A percentile compares a stretch with the other conserved stretches of the same genome.
These are phyloP conservation scores for Candida sonorensis DNA, from an alignment of 805 yeast species.

Conservation along the genomic window DNA sequence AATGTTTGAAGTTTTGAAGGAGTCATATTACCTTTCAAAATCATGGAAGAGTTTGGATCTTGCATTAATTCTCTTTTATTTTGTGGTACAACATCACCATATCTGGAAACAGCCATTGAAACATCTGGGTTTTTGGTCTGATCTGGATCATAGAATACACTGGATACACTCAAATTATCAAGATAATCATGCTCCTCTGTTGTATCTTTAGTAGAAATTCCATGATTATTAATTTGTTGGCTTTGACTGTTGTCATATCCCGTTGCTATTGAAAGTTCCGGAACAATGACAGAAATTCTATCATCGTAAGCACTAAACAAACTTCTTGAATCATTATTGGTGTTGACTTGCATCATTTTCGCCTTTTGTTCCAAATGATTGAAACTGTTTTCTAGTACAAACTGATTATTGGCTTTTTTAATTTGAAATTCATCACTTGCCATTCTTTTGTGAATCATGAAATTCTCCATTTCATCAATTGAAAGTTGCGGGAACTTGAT, in stretches of 20 bases:
- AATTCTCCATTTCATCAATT: conserved; percentile 22
- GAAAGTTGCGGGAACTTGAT: conserved; percentile 16
- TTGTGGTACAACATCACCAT: conserved; percentile 16
- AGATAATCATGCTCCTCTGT: not conserved
- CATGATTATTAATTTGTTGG: no score
- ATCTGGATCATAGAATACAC: not conserved
- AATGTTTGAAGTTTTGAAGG: conserved; percentile 2
- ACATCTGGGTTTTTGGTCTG: not conserved
- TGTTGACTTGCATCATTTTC: conserved; percentile 10
- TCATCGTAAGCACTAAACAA: conserved; percentile 9
- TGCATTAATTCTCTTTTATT: conserved; percentile 8
- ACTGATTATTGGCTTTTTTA: conserved; percentile 19
- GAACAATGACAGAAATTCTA: conserved; percentile 16
- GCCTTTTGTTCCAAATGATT: conserved; percentile 20
- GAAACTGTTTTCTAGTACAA: conserved; percentile 9
- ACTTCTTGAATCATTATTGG: conserved; percentile 9
- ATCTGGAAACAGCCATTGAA: conserved; percentile 5
- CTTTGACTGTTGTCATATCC: conserved; percentile 10
- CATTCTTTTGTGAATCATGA: conserved; percentile 24
- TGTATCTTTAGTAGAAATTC: no score
- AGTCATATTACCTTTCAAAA: not conserved
- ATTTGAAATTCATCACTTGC: conserved; percentile 25
- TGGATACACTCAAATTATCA: not conserved
- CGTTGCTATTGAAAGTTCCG: conserved; percentile 24
- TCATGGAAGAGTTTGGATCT: not conserved